Base-by-base conservation (phyloP, 108 stramenopile species). In the Nitzschia sp. region DNA sequence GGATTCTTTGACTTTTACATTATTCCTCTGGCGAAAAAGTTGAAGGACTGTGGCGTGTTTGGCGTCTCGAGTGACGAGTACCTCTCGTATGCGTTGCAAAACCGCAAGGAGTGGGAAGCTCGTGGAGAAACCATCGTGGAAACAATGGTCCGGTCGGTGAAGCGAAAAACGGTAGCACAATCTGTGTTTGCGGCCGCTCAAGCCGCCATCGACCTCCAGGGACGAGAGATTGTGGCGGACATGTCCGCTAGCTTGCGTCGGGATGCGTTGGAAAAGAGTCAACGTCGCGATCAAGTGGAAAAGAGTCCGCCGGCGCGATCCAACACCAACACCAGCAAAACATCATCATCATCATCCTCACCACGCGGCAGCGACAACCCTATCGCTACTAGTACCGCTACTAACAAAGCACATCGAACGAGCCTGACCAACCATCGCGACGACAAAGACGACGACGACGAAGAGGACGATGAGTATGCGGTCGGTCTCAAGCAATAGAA, bases 101-200 rank as follows among this genome's bases (percentile, higher is more conserved):
- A 63, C 15, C 61, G 35, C 6, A 27, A 63, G n/a, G 61, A 63
- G 28, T 63, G 61, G 61, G 41, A 63, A 45, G 26, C 32, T 19
- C 46, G 61, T 16, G 68, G 61, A 3, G 32, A 63, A 45, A 19
- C 53, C 8, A 45, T 63, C 8, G 61, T 63, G 46, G 65, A 54
- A 4, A 26, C 23, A 34, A 58, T 58, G 56, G 3, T 58, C 13
- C 8, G 19, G 48, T n/a, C 4, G 4, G 19, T 50, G 16, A 50
- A 50, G 9, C 48, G 48, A 8, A 50, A 50, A 21, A 8, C 16
- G 4, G 48, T 50, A 4, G 48, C 48, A 11, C 4, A 50, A 4
- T 50, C 48, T 11, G 48, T 50, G 13, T 50, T n/a, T 22, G 19
- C 21, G 4, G 48, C 48, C 8, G 8, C 48, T 50, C 48, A 50